Evolutionary conservation across 2,329 filamentous ascomycete species (phyloP).

Genomic region (Verticillium zaregamsianum): DNA sequence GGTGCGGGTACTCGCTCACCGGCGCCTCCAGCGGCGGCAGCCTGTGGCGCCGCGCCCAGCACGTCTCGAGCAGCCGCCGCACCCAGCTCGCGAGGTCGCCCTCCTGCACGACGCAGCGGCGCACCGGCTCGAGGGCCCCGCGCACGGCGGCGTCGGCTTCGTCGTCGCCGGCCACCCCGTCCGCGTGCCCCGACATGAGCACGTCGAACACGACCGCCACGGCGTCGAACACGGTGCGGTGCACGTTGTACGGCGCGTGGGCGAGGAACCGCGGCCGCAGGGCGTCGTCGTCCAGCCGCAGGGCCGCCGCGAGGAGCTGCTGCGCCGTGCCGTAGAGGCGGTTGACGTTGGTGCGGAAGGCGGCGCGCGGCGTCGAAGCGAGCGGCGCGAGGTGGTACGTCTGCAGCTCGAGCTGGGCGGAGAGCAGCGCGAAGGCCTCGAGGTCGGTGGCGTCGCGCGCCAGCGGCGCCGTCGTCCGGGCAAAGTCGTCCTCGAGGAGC

Average conservation of each 20-base stretch:
- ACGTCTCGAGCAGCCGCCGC: conserved; percentile 43
- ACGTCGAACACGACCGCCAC: conserved; percentile 28
- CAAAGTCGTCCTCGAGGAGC: conserved; percentile 49
- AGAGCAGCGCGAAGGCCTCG: conserved; percentile 43
- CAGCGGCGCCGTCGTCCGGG: conserved; percentile 40
- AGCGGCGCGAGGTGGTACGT: conserved; percentile 46
- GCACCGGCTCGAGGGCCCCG: conserved; percentile 22
- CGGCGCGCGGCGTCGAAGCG: conserved; percentile 28
- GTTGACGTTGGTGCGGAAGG: conserved; percentile 39
- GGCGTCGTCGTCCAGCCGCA: conserved; percentile 13
- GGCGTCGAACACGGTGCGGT: conserved; percentile 41
- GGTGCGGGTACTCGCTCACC: conserved; percentile 36
- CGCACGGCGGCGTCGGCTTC: conserved; percentile 8
- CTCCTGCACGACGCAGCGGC: conserved; percentile 41
- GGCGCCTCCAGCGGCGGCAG: conserved; percentile 34
- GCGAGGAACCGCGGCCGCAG: conserved; percentile 27
- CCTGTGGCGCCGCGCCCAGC: conserved; percentile 35
- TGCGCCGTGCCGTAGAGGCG: conserved; percentile 45
- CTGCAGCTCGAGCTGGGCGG: conserved; percentile 49
- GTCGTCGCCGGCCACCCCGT: conserved; percentile 10
- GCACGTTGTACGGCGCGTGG: conserved; percentile 46
- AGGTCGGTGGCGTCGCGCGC: conserved; percentile 38
- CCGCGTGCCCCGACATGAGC: conserved; percentile 24
- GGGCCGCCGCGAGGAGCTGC: conserved; percentile 35
- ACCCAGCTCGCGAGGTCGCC: conserved; percentile 43